phyloP scores from a whole-genome alignment of 164 flowering plant species.

The Nymphaea thermarum region DNA sequence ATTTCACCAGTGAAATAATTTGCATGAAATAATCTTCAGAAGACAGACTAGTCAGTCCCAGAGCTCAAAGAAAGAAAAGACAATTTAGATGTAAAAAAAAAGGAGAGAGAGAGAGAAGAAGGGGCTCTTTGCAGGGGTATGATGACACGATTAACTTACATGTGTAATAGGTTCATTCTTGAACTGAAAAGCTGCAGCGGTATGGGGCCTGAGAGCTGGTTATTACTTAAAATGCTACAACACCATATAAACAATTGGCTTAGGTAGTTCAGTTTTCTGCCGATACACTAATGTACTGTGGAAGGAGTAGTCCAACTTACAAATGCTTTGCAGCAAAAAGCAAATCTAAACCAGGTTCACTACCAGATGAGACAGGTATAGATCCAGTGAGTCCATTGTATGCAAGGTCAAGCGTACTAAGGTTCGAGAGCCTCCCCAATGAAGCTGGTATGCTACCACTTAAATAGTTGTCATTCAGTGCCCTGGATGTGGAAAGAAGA shows the following conservation, averaged over 20 bases:
- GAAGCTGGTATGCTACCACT: conserved; percentile 65
- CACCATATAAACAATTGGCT: not conserved
- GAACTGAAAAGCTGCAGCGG: conserved; percentile 61
- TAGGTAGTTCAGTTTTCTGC: not conserved
- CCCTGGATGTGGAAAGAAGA: conserved; percentile 32
- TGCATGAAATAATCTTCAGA: conserved; percentile 64
- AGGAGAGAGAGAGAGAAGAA: not conserved
- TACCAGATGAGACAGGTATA: conserved; percentile 52
- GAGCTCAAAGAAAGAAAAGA: not conserved
- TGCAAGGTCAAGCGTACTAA: conserved; percentile 87
- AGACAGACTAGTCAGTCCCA: not conserved
- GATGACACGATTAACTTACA: conserved; percentile 38
- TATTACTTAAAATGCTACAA: conserved; percentile 86
- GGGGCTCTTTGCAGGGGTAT: not conserved
- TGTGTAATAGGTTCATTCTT: conserved; percentile 59
- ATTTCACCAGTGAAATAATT: conserved; percentile 53
- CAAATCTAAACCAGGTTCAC: conserved; percentile 59
- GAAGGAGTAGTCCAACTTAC: conserved; percentile 15
- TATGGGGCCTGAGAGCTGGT: conserved; percentile 66
- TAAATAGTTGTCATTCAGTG: conserved; percentile 77
- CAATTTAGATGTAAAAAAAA: not conserved
- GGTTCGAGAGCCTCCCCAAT: conserved; percentile 58
- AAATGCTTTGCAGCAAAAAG: conserved; percentile 75
- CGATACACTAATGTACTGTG: not conserved
- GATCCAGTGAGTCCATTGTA: conserved; percentile 72